phyloP scores from a whole-genome alignment of 139 green algal species.

The Deuterostichococcus epilithicus region DNA sequence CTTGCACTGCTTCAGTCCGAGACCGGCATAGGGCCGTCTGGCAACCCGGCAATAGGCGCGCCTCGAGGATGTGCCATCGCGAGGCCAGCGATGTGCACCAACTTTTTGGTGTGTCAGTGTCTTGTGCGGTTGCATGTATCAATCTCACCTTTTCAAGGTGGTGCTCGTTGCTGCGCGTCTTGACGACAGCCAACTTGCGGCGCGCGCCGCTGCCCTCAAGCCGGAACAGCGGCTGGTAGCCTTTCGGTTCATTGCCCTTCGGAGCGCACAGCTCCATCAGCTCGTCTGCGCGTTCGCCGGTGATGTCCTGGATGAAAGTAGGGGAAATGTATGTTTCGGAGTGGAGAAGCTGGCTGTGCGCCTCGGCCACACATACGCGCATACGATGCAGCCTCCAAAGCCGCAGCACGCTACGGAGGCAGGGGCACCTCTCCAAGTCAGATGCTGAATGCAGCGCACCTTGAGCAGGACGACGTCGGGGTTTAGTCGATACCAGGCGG shows the following conservation, averaged over 20 bases:
- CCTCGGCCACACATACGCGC: neutral
- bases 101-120: neutral
- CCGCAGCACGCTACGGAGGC: neutral
- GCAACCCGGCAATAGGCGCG: too few relatives aligned
- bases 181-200: constrained; percentile 12
- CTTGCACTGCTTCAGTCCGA: neutral
- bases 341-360: neutral
- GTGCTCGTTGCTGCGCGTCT: constrained; percentile 40
- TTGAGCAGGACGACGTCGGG: constrained; percentile 79
- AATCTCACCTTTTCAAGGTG: constrained; percentile 58
- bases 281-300: constrained; percentile 44
- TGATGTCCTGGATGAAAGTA: constrained; percentile 29
- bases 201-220: constrained; percentile 21
- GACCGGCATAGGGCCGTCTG: too few relatives aligned
- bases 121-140: neutral
- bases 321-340: too few relatives aligned
- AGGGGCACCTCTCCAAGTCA: too few relatives aligned
- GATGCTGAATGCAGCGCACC: constrained; percentile 8
- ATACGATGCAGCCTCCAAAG: neutral
- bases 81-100: neutral
- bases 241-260: neutral
- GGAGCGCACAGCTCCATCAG: constrained; percentile 52
- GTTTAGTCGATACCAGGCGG: constrained; percentile 86
- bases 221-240: constrained; percentile 33
- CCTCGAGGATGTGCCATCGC: too few relatives aligned